Percentiles rank a stretch among this genome's conserved stretches.
These are phyloP conservation scores for Populus tremula DNA, from an alignment of 345 rosid genomes.

Conservation along the genomic window DNA sequence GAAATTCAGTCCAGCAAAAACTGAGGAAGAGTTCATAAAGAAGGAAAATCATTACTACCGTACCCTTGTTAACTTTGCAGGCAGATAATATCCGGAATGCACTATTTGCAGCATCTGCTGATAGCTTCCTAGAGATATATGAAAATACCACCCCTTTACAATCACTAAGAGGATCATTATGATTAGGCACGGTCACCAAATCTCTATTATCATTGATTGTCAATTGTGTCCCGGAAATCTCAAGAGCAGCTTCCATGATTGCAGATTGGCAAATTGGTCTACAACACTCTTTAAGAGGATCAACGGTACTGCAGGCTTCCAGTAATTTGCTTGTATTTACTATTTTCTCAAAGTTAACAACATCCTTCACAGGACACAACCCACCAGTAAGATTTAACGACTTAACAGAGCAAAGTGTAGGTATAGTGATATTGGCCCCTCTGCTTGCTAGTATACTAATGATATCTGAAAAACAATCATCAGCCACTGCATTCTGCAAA, in stretches of 20 bases:
- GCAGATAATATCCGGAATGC: constrained; percentile 79
- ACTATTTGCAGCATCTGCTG: constrained; percentile 55
- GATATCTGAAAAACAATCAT: constrained; percentile 97
- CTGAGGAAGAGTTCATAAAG: background rate
- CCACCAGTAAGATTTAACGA: constrained; percentile 87
- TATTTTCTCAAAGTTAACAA: constrained; percentile 54
- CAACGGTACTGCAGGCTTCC: constrained; percentile 75
- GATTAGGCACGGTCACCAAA: constrained; percentile 44
- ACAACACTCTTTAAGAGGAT: constrained; percentile 91
- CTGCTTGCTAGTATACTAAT: constrained; percentile 70
- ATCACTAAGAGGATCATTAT: constrained; percentile 52
- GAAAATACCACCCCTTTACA: constrained; percentile 85
- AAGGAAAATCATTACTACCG: constrained; percentile 3
- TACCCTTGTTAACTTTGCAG: constrained; percentile 96
- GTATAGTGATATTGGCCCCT: constrained; percentile 75
- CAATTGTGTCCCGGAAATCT: constrained; percentile 59
- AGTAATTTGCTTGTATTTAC: constrained; percentile 77
- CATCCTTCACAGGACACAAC: constrained; percentile 78
- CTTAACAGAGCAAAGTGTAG: constrained; percentile 69
- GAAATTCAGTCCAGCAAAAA: background rate
- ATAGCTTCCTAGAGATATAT: constrained; percentile 71
- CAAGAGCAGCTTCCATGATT: constrained; percentile 76
- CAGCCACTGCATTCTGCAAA: constrained; percentile 58
- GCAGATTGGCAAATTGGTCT: constrained; percentile 87
- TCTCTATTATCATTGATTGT: constrained; percentile 44